phyloP scores from a whole-genome alignment of 2,329 filamentous ascomycete species.

The Byssochlamys sp. region DNA sequence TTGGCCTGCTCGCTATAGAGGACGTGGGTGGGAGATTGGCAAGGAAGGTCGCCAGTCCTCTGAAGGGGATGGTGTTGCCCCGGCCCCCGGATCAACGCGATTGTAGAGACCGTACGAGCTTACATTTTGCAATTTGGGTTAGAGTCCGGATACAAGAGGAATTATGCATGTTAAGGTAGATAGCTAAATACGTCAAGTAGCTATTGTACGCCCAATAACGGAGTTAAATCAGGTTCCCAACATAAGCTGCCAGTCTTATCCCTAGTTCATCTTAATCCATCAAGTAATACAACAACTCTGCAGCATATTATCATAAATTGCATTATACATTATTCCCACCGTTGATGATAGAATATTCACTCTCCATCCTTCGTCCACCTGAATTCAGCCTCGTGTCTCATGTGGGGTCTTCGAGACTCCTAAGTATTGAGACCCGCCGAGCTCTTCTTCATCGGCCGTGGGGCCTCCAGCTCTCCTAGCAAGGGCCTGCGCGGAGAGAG shows the following conservation, averaged over 20 bases:
- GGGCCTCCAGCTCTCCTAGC: neutral
- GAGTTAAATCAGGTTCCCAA: too few species aligned
- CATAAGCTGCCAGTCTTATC: too few species aligned
- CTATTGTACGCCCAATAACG: too few species aligned
- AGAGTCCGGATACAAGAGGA: too few species aligned
- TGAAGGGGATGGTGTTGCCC: conserved; percentile 3
- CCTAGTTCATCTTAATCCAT: too few species aligned
- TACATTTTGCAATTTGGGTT: neutral
- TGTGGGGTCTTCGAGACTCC: neutral
- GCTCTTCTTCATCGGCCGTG: neutral
- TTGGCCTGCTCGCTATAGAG: conserved; percentile 19
- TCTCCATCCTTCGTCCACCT: neutral
- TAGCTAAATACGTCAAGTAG: too few species aligned
- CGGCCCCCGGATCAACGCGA: neutral
- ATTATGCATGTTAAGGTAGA: too few species aligned
- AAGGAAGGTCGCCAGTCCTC: neutral
- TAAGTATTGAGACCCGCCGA: neutral
- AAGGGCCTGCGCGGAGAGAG: neutral
- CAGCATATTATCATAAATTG: too few species aligned
- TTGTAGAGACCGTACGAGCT: neutral
- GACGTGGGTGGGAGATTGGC: conserved; percentile 6
- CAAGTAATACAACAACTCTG: too few species aligned
- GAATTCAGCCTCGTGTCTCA: neutral
- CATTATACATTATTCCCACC: too few species aligned
- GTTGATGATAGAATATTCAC: too few species aligned